A percentile compares a stretch with the other conserved stretches of the same genome.
These are phyloP conservation scores for Sarcodon aspratus DNA, from an alignment of 768 basidiomycete species.

Conservation along the genomic window DNA sequence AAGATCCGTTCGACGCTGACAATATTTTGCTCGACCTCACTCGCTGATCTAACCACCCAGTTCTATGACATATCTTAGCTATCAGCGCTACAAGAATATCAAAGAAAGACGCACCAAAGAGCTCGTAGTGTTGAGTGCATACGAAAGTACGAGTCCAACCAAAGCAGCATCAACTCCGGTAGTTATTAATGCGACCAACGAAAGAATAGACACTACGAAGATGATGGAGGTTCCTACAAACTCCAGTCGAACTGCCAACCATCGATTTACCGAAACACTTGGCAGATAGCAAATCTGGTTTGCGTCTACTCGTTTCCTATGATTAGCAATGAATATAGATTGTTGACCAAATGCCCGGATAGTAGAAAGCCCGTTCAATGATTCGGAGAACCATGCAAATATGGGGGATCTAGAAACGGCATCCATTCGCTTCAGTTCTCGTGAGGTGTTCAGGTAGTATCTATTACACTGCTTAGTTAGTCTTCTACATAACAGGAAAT, in stretches of 20 bases:
- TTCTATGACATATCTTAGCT: slow-evolving; percentile 31
- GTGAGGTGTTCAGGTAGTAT: slow-evolving; percentile 80
- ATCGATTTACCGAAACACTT: slow-evolving; percentile 67
- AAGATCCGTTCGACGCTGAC: slow-evolving; percentile 84
- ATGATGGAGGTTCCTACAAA: slow-evolving; percentile 78
- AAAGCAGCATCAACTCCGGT: slow-evolving; percentile 78
- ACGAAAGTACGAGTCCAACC: slow-evolving; percentile 78
- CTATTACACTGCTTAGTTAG: slow-evolving; percentile 21
- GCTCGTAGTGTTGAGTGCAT: slow-evolving; percentile 77
- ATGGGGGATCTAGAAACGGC: slow-evolving; percentile 87
- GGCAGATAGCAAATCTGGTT: slow-evolving; percentile 65
- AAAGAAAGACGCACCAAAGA: slow-evolving; percentile 42
- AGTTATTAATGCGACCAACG: slow-evolving; percentile 60
- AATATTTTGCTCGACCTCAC: slow-evolving; percentile 86
- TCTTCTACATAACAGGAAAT: neutral
- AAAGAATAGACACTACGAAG: slow-evolving; percentile 53
- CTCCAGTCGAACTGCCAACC: slow-evolving; percentile 78
- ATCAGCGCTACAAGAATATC: neutral
- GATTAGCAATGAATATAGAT: slow-evolving; percentile 50
- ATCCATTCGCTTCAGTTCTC: slow-evolving; percentile 82
- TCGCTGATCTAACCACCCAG: slow-evolving; percentile 73
- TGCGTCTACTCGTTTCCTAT: slow-evolving; percentile 67
- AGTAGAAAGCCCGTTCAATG: slow-evolving; percentile 63
- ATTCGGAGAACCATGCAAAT: slow-evolving; percentile 82
- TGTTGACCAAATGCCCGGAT: slow-evolving; percentile 77